phyloP scores from a whole-genome alignment of 2,329 filamentous ascomycete genomes.

The Fusarium sp. region DNA sequence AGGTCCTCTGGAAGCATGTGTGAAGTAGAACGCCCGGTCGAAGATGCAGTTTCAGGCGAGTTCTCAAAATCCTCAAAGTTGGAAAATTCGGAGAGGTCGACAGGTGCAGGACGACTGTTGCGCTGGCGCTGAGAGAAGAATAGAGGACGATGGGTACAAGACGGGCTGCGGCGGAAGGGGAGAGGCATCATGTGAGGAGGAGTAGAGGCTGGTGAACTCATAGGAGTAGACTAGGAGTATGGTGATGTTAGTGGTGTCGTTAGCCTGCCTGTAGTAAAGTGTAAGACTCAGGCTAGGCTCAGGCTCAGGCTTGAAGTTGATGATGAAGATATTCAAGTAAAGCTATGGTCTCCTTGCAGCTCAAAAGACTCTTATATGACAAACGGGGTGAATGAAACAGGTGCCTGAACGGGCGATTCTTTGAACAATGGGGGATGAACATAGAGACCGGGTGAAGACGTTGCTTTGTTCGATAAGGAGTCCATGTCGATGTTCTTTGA shows the following conservation, averaged over 20 bases:
- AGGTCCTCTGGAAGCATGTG: not conserved
- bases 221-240: not conserved
- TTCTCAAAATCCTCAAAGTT: not conserved
- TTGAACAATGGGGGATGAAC: conserved; percentile 14
- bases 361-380: conserved; percentile 8
- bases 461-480: not conserved
- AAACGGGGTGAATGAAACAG: not conserved
- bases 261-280: not conserved
- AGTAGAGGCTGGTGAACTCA: not conserved
- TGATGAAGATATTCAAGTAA: not conserved
- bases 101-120: not conserved
- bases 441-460: conserved; percentile 7
- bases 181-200: conserved; percentile 14
- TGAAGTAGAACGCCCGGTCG: not conserved
- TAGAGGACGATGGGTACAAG: not conserved
- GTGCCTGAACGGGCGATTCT: not conserved
- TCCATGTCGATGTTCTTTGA: not conserved
- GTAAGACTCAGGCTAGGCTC: not conserved
- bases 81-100: not conserved
- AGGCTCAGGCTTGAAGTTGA: not conserved
- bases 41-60: not conserved
- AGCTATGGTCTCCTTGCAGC: not conserved
- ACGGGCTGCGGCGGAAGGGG: conserved; percentile 2
- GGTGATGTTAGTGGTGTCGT: not conserved
- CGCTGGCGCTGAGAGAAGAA: conserved; percentile 15